Evolutionary conservation across 1,284 basidiomycete species (phyloP).

Genomic region (Tausonia pullulans): DNA sequence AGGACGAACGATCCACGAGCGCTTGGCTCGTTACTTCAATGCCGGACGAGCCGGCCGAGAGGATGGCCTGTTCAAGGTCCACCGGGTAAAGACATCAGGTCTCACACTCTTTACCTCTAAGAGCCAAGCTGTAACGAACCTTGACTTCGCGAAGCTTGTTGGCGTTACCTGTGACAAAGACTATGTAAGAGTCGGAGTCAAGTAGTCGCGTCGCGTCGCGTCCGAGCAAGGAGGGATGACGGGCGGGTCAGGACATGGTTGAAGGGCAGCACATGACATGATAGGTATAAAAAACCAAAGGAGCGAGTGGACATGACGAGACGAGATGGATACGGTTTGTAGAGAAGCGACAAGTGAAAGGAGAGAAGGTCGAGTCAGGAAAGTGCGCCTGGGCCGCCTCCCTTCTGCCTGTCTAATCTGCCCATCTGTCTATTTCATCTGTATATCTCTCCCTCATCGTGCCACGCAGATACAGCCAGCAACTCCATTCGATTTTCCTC

Average conservation of each 20-base stretch:
- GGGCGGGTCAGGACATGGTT: too few species aligned
- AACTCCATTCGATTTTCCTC: too few species aligned
- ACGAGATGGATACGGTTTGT: not conserved
- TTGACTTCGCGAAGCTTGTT: conserved; percentile 88
- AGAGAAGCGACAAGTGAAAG: not conserved
- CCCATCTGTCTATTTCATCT: too few species aligned
- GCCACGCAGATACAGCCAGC: too few species aligned
- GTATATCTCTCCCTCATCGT: too few species aligned
- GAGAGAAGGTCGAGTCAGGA: not conserved
- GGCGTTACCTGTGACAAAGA: conserved; percentile 87
- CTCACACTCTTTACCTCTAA: not conserved
- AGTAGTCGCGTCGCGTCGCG: too few species aligned
- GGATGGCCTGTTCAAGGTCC: conserved; percentile 23
- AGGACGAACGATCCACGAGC: conserved; percentile 26
- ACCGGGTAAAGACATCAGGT: too few species aligned
- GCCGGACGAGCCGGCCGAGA: conserved; percentile 26
- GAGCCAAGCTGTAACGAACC: conserved; percentile 33
- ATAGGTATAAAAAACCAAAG: too few species aligned
- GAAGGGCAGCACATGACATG: too few species aligned
- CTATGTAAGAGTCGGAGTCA: conserved; percentile 34
- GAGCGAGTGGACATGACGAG: not conserved
- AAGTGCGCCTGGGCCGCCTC: too few species aligned
- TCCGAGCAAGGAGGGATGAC: too few species aligned
- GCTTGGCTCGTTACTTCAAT: conserved; percentile 29
- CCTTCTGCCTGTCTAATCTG: too few species aligned